Evolutionary conservation across 257 asterid species (phyloP).

Genomic region (Solanum commersonii): DNA sequence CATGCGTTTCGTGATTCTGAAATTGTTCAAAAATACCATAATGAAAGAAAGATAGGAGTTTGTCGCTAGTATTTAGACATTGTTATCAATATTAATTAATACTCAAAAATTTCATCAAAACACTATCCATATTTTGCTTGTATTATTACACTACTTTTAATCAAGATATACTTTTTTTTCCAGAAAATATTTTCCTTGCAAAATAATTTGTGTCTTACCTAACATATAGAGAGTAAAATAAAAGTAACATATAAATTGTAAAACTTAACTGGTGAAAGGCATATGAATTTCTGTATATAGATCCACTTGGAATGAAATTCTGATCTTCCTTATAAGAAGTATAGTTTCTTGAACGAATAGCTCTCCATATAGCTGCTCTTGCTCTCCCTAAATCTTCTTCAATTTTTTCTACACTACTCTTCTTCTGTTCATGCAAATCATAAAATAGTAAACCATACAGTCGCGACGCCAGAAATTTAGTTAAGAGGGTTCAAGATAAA

Average conservation of each 20-base stretch:
- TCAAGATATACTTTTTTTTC: background rate
- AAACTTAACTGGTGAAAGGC: conserved; percentile 19
- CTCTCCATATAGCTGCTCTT: conserved; percentile 3
- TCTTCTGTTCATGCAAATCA: background rate
- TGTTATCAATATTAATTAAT: background rate
- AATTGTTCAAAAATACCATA: too few relatives aligned
- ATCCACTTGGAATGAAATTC: conserved; percentile 9
- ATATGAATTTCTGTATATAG: conserved; percentile 9
- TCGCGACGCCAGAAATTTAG: too few relatives aligned
- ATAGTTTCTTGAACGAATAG: background rate
- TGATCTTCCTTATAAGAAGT: background rate
- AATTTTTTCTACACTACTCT: background rate
- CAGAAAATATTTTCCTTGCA: too few relatives aligned
- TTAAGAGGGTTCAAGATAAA: too few relatives aligned
- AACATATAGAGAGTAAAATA: background rate
- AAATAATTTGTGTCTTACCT: too few relatives aligned
- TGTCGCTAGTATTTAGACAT: background rate
- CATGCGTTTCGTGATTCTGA: too few relatives aligned
- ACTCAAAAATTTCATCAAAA: background rate
- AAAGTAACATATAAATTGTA: background rate
- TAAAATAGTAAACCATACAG: background rate
- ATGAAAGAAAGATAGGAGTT: too few relatives aligned
- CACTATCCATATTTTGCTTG: background rate
- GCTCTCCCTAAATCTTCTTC: conserved; percentile 17
- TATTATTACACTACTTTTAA: background rate